phyloP scores from a whole-genome alignment of 2,329 filamentous ascomycete species.

The Diplocarpon mali region DNA sequence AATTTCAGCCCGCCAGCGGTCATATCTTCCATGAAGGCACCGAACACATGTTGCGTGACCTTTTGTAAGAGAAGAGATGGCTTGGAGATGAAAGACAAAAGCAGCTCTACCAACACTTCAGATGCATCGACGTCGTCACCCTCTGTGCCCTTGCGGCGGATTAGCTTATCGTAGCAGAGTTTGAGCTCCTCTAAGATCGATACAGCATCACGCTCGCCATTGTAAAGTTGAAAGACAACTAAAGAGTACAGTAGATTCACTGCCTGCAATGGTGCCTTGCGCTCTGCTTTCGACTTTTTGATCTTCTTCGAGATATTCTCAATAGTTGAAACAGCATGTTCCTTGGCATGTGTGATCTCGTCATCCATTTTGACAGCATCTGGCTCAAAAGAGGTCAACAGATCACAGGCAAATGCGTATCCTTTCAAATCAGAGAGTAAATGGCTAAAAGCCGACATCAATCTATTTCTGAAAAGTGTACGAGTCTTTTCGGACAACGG shows the following conservation, averaged over 20 bases:
- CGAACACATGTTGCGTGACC: conserved; percentile 80
- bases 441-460: conserved; percentile 47
- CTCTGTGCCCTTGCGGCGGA: conserved; percentile 39
- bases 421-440: conserved; percentile 43
- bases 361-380: conserved; percentile 42
- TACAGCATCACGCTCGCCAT: conserved; percentile 76
- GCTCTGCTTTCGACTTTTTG: conserved; percentile 26
- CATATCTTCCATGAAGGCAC: conserved; percentile 66
- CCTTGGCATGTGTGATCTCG: conserved; percentile 40
- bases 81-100: conserved; percentile 81
- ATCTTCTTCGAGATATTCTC: conserved; percentile 38
- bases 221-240: conserved; percentile 79
- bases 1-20: conserved; percentile 60
- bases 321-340: conserved; percentile 41
- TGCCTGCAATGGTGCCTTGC: conserved; percentile 37
- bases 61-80: conserved; percentile 77
- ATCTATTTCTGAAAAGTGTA: conserved; percentile 42
- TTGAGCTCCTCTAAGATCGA: conserved; percentile 74
- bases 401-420: conserved; percentile 32
- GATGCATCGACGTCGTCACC: conserved; percentile 46
- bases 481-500: conserved; percentile 41
- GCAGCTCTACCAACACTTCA: conserved; percentile 71
- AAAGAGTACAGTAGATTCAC: conserved; percentile 75
- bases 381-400: conserved; percentile 19
- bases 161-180: conserved; percentile 57